Conservation (phyloP, 768 basidiomycete species). For the Paxillus ammoniavirescens region DNA sequence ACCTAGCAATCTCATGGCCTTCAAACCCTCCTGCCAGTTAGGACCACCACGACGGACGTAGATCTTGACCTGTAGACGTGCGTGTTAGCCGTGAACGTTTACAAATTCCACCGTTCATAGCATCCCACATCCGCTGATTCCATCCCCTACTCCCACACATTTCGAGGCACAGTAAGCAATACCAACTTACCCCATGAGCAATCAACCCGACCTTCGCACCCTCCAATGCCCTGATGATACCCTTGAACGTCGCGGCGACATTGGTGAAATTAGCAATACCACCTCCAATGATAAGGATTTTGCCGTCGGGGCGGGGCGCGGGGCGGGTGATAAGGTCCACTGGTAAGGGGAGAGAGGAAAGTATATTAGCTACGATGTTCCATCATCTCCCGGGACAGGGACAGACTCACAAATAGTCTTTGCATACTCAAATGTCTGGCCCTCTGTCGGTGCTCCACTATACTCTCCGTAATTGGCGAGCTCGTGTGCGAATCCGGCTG, state of each 20-base stretch:
- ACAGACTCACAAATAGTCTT: slow-evolving; percentile 84
- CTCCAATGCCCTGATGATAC: slow-evolving; percentile 96
- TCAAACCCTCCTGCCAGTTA: slow-evolving; percentile 98
- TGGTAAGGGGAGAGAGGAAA: slow-evolving; percentile 15
- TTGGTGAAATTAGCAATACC: slow-evolving; percentile 99
- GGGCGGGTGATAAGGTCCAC: slow-evolving; percentile 97
- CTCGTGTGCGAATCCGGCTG: slow-evolving; percentile 94
- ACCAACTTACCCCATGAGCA: slow-evolving; percentile 30
- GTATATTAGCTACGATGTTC: neutral
- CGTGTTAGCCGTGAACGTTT: neutral
- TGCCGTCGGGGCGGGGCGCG: slow-evolving; percentile 78
- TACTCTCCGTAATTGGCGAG: slow-evolving; percentile 99
- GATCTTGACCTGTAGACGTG: slow-evolving; percentile 77
- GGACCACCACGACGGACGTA: slow-evolving; percentile 98
- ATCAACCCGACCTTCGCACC: slow-evolving; percentile 87
- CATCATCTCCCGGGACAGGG: neutral
- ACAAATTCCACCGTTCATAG: too few relatives aligned
- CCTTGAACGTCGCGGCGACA: slow-evolving; percentile 99
- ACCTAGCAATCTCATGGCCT: slow-evolving; percentile 95
- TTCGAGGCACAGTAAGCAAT: neutral
- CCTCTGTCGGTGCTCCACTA: slow-evolving; percentile 96
- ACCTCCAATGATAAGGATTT: slow-evolving; percentile 99
- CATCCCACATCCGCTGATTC: neutral
- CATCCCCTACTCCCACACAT: neutral
- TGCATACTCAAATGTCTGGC: slow-evolving; percentile 98